A percentile compares a stretch with the other conserved stretches of the same genome.
phyloP scores from a whole-genome alignment of 257 asterid genomes.

The Datura wrightii region DNA sequence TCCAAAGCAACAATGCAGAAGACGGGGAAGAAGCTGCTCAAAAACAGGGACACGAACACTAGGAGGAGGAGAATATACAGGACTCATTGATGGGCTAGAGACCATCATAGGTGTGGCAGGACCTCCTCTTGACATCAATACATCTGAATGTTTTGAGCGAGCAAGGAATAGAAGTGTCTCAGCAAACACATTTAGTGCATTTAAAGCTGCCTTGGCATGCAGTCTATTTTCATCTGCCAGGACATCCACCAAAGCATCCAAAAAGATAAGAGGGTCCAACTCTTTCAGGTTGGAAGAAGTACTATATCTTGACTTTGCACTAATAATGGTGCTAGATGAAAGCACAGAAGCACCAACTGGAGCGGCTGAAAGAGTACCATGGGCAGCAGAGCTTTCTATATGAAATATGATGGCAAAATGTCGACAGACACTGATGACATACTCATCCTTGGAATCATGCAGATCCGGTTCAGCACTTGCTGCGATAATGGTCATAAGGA shows the following conservation, averaged over 20 bases:
- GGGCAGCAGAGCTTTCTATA: slow-evolving; percentile 67
- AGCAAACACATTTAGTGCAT: slow-evolving; percentile 74
- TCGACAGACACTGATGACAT: slow-evolving; percentile 72
- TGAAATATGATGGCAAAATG: slow-evolving; percentile 98
- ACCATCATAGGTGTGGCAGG: slow-evolving; percentile 97
- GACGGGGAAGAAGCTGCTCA: slow-evolving; percentile 97
- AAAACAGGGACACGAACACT: slow-evolving; percentile 91
- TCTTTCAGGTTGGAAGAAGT: slow-evolving; percentile 78
- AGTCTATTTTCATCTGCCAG: slow-evolving; percentile 87
- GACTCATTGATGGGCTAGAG: slow-evolving; percentile 99
- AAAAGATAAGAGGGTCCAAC: slow-evolving; percentile 91
- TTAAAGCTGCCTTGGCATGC: slow-evolving; percentile 91
- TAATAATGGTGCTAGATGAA: slow-evolving; percentile 56
- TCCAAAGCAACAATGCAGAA: slow-evolving; percentile 93
- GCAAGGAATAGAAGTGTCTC: slow-evolving; percentile 94
- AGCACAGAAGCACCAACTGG: slow-evolving; percentile 66
- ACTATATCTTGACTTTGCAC: slow-evolving; percentile 67
- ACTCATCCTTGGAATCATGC: slow-evolving; percentile 83
- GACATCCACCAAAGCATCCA: slow-evolving; percentile 96
- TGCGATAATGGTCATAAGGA: slow-evolving; percentile 91
- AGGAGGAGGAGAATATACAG: slow-evolving; percentile 97
- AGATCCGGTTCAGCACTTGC: slow-evolving; percentile 91
- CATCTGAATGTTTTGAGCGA: slow-evolving; percentile 82
- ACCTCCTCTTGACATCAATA: slow-evolving; percentile 80
- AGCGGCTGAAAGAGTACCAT: slow-evolving; percentile 51